These are phyloP conservation scores for Hanseniaspora nectarophila DNA, from an alignment of 805 yeast genomes.

Conservation along the genomic window DNA sequence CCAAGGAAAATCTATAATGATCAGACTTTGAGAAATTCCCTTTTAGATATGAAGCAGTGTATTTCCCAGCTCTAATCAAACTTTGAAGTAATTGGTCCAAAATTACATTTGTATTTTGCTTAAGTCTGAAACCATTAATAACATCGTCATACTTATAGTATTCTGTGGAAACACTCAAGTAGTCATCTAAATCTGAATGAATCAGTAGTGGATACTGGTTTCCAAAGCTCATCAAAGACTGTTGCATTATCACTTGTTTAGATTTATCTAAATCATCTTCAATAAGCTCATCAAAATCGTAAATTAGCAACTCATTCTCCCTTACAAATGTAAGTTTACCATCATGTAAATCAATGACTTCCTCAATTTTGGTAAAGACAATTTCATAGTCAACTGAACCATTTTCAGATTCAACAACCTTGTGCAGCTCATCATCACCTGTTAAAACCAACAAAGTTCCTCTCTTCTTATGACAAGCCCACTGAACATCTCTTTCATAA, in stretches of 20 bases:
- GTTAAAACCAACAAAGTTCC: conserved; percentile 23
- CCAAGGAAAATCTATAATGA: conserved; percentile 28
- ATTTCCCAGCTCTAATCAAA: not conserved
- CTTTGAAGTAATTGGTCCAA: conserved; percentile 20
- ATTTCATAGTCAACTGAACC: conserved; percentile 18
- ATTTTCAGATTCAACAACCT: conserved; percentile 15
- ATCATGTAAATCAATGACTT: conserved; percentile 22
- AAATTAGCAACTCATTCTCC: conserved; percentile 17
- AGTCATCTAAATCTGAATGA: not conserved
- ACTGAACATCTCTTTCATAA: conserved; percentile 18
- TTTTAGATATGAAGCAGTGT: conserved; percentile 19
- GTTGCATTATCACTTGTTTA: conserved; percentile 17
- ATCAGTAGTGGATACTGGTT: conserved; percentile 8
- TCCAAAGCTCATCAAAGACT: conserved; percentile 18
- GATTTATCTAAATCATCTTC: not conserved
- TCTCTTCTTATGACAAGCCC: conserved; percentile 21
- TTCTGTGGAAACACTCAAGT: not conserved
- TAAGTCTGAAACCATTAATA: not conserved
- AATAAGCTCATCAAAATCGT: conserved; percentile 18
- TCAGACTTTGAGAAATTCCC: conserved; percentile 20
- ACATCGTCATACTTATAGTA: not conserved
- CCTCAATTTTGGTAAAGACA: conserved; percentile 22
- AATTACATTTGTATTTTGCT: not conserved
- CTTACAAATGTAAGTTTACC: conserved; percentile 22
- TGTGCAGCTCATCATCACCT: conserved; percentile 18